phyloP scores from a whole-genome alignment of 169 alveolate species.

The Cryptosporidium sp. region DNA sequence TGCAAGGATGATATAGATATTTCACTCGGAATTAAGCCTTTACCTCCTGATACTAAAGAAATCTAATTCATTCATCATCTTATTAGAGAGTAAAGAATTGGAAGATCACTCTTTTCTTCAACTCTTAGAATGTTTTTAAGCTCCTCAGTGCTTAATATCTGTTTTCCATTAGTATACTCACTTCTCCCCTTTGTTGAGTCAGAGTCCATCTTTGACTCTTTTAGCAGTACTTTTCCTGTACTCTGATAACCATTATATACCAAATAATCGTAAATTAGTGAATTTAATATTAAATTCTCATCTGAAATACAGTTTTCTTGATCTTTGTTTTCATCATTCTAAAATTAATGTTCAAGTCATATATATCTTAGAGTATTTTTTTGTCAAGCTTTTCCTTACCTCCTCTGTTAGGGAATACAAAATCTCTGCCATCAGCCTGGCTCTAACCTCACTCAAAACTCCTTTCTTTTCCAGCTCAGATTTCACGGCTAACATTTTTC shows the following conservation, averaged over 20 bases:
- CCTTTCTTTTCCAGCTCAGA: slow-evolving; percentile 65
- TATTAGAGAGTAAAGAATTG: slow-evolving; percentile 42
- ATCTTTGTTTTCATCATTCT: slow-evolving; percentile 7
- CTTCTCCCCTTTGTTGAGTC: neutral
- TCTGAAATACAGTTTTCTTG: slow-evolving; percentile 1
- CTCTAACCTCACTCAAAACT: slow-evolving; percentile 55
- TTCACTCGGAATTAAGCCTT: slow-evolving; percentile 57
- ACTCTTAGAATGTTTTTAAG: slow-evolving; percentile 17
- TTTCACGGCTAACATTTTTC: slow-evolving; percentile 31
- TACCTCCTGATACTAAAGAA: slow-evolving; percentile 12
- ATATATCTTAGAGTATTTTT: too few relatives aligned
- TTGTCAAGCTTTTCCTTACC: slow-evolving; percentile 3
- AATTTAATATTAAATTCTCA: slow-evolving; percentile 51
- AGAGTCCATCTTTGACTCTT: slow-evolving; percentile 47
- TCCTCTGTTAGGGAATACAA: slow-evolving; percentile 54
- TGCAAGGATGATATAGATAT: slow-evolving; percentile 29
- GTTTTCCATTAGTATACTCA: neutral
- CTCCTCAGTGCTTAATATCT: slow-evolving; percentile 28
- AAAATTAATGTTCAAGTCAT: neutral
- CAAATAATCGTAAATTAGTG: slow-evolving; percentile 57
- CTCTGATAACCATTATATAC: slow-evolving; percentile 40
- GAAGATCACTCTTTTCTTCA: slow-evolving; percentile 23
- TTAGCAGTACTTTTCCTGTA: slow-evolving; percentile 10
- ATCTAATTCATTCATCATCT: neutral
- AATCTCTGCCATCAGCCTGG: slow-evolving; percentile 69